Base-by-base conservation (phyloP, 768 basidiomycete genomes). In the Mycena polygramma region DNA sequence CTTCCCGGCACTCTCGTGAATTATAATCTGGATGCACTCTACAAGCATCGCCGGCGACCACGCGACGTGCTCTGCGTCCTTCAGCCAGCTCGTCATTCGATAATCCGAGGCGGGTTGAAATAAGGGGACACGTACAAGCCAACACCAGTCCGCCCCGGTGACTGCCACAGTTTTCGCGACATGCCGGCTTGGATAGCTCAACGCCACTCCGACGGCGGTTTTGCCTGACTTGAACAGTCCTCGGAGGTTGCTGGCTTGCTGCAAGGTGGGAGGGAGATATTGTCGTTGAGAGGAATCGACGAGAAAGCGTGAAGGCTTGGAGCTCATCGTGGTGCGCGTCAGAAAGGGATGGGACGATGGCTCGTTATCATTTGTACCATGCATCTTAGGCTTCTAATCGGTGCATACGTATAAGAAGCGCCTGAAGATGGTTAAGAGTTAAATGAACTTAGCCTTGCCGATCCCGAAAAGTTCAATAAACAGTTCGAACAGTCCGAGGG, bases 111-210 rank as follows among this genome's bases (percentile, higher is more conserved):
- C 7, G 1, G 48, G 8, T 22, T 48, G 15, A n/a, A 8, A 49
- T 7, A 6, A 49, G 48, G 9, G 20, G 14, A 36, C n/a, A 70
- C 63, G 7, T 36, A 70, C 69, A 41, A 70, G 37, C 69, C 69
- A 70, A 37, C 63, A 65, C 69, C 69, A 70, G 54, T 66, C 69
- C 7, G 63, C 63, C 0, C 63, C 63, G 7, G 58, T 53, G 2
- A 61, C 26, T 11, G 63, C 69, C 0, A 70, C 17, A 7, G 63
- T 49, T 36, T 70, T 70, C 7, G 63, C 69, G 7, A 70, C 69
- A 36, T 70, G 69, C 4, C 63, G 48, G 24, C 63, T 65, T 5
- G 69, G 63, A 41, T 45, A 64, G 20, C 22, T 53, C 13, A 70
- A 35, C 13, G 8, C 17, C 3, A 49, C 26, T 0, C 63, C 63